These are phyloP conservation scores for Blastocystis sp. DNA, from an alignment of 352 stramenopile genomes.

Conservation along the genomic window DNA sequence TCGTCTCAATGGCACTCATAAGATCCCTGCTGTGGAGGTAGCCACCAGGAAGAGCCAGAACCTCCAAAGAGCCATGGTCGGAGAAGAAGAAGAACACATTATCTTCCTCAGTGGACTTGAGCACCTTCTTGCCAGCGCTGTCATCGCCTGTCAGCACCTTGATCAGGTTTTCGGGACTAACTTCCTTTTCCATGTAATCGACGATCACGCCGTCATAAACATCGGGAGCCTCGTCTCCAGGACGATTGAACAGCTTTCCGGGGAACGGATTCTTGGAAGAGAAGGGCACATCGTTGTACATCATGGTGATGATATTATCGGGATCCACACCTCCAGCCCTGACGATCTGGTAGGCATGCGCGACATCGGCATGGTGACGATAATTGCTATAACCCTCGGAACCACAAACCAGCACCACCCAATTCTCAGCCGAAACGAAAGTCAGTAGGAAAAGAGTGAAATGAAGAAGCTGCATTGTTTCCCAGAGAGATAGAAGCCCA, in stretches of 20 bases:
- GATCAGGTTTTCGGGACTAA: slow-evolving; percentile 83
- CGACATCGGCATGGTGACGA: slow-evolving; percentile 79
- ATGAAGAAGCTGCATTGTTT: slow-evolving; percentile 29
- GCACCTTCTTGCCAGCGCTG: slow-evolving; percentile 76
- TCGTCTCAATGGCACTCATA: slow-evolving; percentile 77
- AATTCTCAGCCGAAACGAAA: slow-evolving; percentile 71
- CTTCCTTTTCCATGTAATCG: slow-evolving; percentile 70
- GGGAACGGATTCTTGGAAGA: slow-evolving; percentile 80
- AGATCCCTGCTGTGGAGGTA: slow-evolving; percentile 79
- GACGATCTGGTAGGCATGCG: slow-evolving; percentile 84
- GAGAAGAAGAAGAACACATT: slow-evolving; percentile 80
- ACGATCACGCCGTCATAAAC: slow-evolving; percentile 78
- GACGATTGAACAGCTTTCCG: slow-evolving; percentile 82
- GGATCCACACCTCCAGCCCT: slow-evolving; percentile 80
- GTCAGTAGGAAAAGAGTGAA: not conserved
- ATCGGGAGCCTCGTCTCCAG: slow-evolving; percentile 73
- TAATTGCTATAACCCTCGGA: slow-evolving; percentile 85
- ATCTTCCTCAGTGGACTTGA: slow-evolving; percentile 80
- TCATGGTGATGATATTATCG: slow-evolving; percentile 85
- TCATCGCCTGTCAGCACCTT: slow-evolving; percentile 82
- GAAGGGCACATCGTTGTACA: slow-evolving; percentile 82
- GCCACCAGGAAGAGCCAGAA: slow-evolving; percentile 81
- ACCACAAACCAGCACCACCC: slow-evolving; percentile 71
- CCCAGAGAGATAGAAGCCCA: not conserved
- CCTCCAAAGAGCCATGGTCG: slow-evolving; percentile 75